Conservation (phyloP, 2,329 filamentous ascomycete genomes). For the Stenocarpella maydis region DNA sequence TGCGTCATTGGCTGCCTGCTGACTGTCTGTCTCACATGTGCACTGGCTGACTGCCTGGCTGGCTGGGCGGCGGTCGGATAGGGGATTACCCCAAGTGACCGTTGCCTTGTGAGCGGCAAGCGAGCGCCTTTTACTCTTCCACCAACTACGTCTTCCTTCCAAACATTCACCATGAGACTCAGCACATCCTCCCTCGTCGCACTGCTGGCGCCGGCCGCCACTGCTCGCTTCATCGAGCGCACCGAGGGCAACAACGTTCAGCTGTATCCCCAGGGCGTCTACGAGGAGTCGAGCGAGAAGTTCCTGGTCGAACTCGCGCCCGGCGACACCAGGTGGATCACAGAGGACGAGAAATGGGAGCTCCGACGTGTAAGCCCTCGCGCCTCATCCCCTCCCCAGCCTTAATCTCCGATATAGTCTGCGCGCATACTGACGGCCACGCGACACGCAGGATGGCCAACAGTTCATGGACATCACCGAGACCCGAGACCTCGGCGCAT, state of each 20-base stretch:
- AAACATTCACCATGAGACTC: slow-evolving; percentile 57
- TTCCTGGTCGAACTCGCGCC: slow-evolving; percentile 87
- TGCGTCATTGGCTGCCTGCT: slow-evolving; percentile 27
- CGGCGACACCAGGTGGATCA: slow-evolving; percentile 85
- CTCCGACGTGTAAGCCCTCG: slow-evolving; percentile 73
- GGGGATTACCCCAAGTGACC: slow-evolving; percentile 9
- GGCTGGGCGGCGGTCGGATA: slow-evolving; percentile 16
- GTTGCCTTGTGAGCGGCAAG: slow-evolving; percentile 11
- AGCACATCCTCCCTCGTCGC: slow-evolving; percentile 61
- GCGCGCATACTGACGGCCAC: background rate
- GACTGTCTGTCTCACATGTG: background rate
- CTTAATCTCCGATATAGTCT: background rate
- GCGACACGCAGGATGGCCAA: slow-evolving; percentile 65
- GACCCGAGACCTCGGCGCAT: slow-evolving; percentile 63
- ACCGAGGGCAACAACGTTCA: slow-evolving; percentile 60
- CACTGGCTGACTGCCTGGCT: background rate
- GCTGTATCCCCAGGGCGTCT: slow-evolving; percentile 52
- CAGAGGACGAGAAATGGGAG: slow-evolving; percentile 95
- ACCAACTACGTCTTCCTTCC: slow-evolving; percentile 19
- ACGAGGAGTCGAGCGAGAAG: slow-evolving; percentile 52
- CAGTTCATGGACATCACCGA: slow-evolving; percentile 84
- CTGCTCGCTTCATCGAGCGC: slow-evolving; percentile 64
- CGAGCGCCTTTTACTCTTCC: background rate
- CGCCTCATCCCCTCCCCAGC: background rate
- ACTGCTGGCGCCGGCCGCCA: slow-evolving; percentile 61